A percentile compares a stretch with the other conserved stretches of the same genome.
These are phyloP conservation scores for Groenewaldozyma auringiensis DNA, from an alignment of 1,139 yeast species.

Conservation along the genomic window DNA sequence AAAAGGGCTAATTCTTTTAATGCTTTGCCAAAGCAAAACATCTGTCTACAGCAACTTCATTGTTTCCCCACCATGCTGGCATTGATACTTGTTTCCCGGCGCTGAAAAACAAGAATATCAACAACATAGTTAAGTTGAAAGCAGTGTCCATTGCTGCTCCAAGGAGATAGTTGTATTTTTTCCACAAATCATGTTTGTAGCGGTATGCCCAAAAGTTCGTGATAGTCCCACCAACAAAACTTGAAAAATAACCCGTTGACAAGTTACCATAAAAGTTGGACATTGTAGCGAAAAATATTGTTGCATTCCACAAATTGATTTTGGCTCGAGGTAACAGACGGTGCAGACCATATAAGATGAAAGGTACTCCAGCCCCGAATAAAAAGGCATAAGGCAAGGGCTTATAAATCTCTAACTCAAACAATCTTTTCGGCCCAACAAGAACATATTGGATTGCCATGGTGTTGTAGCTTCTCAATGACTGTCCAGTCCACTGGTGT, in stretches of 20 bases:
- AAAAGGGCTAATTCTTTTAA: too few relatives aligned
- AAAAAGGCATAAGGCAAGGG: conserved; percentile 29
- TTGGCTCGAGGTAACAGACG: conserved; percentile 6
- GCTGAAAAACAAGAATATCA: conserved; percentile 47
- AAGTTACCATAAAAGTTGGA: conserved; percentile 47
- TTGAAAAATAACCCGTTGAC: conserved; percentile 43
- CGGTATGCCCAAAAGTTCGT: conserved; percentile 33
- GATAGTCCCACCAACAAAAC: conserved; percentile 26
- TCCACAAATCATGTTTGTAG: conserved; percentile 50
- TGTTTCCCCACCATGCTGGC: conserved; percentile 56
- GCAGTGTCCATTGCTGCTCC: conserved; percentile 53
- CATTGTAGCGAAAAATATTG: conserved; percentile 44
- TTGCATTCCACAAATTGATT: conserved; percentile 29
- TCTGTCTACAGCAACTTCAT: conserved; percentile 3
- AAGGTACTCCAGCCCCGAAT: conserved; percentile 33
- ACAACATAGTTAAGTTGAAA: conserved; percentile 41
- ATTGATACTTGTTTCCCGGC: conserved; percentile 37
- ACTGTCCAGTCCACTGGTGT: conserved; percentile 22
- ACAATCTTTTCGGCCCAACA: conserved; percentile 54
- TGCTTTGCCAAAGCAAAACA: not conserved
- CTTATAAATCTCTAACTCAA: conserved; percentile 38
- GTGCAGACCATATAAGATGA: conserved; percentile 33
- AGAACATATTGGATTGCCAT: conserved; percentile 53
- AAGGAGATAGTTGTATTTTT: conserved; percentile 53
- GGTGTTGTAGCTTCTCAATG: conserved; percentile 40